Conservation (phyloP, 768 basidiomycete species). For the Rhodotorula babjevae region DNA sequence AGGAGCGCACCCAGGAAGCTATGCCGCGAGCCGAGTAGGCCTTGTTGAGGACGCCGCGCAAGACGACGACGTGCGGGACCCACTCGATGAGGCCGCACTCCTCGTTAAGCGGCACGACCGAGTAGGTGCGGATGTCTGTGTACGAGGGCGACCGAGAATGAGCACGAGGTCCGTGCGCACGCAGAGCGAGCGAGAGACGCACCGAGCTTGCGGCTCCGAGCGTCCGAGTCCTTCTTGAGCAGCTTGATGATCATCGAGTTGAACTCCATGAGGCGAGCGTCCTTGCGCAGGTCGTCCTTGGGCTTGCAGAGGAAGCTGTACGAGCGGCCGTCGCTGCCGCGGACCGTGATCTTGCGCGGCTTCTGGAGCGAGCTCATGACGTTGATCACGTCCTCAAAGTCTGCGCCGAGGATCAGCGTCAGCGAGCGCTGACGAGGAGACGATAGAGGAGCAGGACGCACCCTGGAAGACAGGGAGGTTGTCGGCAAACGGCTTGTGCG, state of each 20-base stretch:
- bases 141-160: neutral
- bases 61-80: constrained; percentile 85
- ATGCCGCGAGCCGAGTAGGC: constrained; percentile 59
- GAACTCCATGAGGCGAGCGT: constrained; percentile 95
- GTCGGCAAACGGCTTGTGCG: constrained; percentile 73
- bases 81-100: constrained; percentile 98
- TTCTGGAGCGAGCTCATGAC: constrained; percentile 87
- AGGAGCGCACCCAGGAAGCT: constrained; percentile 53
- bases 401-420: constrained; percentile 49
- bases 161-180: no score
- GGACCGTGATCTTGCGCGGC: constrained; percentile 82
- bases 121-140: constrained; percentile 88
- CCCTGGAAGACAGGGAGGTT: constrained; percentile 71
- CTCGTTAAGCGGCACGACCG: constrained; percentile 96
- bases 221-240: constrained; percentile 86
- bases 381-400: constrained; percentile 73
- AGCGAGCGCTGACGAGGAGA: neutral
- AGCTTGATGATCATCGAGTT: constrained; percentile 96
- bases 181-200: constrained; percentile 46
- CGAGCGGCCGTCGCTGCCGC: constrained; percentile 70
- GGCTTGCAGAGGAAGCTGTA: constrained; percentile 96
- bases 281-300: constrained; percentile 94
- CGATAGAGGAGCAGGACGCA: constrained; percentile 45
- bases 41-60: constrained; percentile 69
- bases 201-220: constrained; percentile 84